A percentile compares a stretch with the other conserved stretches of the same genome.
Conservation (phyloP, 345 rosid species). For the Zanthoxylum bungeanum region DNA sequence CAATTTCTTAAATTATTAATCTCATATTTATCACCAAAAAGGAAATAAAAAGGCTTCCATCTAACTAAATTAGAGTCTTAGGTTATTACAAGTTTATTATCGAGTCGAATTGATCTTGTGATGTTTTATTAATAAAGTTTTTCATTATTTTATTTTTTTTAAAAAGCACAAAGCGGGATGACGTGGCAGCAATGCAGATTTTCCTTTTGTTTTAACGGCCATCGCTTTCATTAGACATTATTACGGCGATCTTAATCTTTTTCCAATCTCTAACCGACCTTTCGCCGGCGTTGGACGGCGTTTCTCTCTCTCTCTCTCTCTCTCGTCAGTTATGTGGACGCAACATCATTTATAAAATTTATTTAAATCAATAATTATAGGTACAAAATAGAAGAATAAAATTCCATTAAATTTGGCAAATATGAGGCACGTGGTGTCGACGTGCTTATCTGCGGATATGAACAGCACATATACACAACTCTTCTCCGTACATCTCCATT, state of each 20-base stretch:
- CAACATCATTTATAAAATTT: slow-evolving; percentile 13
- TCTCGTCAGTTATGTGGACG: slow-evolving; percentile 17
- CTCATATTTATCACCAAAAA: no score
- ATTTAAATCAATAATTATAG: slow-evolving; percentile 7
- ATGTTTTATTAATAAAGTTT: no score
- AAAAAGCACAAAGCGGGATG: not conserved
- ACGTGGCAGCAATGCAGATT: not conserved
- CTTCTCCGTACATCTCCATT: not conserved
- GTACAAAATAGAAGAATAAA: not conserved
- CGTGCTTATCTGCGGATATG: slow-evolving; percentile 23
- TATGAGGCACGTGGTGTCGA: slow-evolving; percentile 3
- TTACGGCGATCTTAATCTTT: slow-evolving; percentile 27
- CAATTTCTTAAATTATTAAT: no score
- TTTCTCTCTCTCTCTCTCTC: no score
- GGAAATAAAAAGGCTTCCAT: not conserved
- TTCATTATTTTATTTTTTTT: no score
- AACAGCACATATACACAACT: slow-evolving; percentile 16
- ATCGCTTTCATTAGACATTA: not conserved
- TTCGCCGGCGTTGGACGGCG: slow-evolving; percentile 33
- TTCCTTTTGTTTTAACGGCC: slow-evolving; percentile 22
- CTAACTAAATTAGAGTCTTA: no score
- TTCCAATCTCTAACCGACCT: not conserved
- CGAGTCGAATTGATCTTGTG: no score
- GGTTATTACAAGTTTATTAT: no score
- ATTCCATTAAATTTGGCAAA: not conserved